Base-by-base conservation (phyloP, 1,284 basidiomycete genomes). In the Pseudozyma sp. region DNA sequence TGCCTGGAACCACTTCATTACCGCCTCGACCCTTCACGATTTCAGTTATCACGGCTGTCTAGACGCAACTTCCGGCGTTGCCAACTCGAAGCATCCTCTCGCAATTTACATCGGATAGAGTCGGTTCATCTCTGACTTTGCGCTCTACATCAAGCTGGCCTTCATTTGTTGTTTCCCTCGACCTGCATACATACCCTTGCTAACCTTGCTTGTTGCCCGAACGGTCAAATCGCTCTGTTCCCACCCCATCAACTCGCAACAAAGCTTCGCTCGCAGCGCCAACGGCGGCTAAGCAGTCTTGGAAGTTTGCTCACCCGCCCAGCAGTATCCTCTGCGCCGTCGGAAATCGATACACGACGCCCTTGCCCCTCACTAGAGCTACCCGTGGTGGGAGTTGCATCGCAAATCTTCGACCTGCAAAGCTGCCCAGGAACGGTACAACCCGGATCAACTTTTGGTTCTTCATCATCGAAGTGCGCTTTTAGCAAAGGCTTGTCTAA, bases 131-230 rank as follows among this genome's bases (percentile, higher is more conserved):
- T 60, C 38, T 19, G 25, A 31, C 25, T 40, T 34, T n/a, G 7
- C 39, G 18, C n/a, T 47, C 42, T 31, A 31, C 11, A 31, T 45
- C 38, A 59, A 51, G 39, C 55, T 59, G 3, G 11, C 39, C 43
- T 57, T 64, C 57, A 70, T 64, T 57, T 52, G 39, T 40, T 18
- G 52, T 52, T 56, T 50, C 53, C 53, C 53, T 64, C 57, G 50
- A 56, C 61, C 49, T 70, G 68, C 68, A 64, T 59, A 62, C 48
- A 59, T 50, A 57, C 42, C 68, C 61, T 69, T 59, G 34, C 68
- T 70, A 64, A 70, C 68, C 68, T 70, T 70, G 61, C 61, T 58
- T 49, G 50, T 53, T 70, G 68, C 57, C 66, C 61, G 61, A 47
- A 40, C 61, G 57, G 68, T 60, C 68, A 70, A 64, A 31, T 31